These are phyloP conservation scores for Crithidia fasciculata DNA, from an alignment of 208 protist genomes.

Conservation along the genomic window DNA sequence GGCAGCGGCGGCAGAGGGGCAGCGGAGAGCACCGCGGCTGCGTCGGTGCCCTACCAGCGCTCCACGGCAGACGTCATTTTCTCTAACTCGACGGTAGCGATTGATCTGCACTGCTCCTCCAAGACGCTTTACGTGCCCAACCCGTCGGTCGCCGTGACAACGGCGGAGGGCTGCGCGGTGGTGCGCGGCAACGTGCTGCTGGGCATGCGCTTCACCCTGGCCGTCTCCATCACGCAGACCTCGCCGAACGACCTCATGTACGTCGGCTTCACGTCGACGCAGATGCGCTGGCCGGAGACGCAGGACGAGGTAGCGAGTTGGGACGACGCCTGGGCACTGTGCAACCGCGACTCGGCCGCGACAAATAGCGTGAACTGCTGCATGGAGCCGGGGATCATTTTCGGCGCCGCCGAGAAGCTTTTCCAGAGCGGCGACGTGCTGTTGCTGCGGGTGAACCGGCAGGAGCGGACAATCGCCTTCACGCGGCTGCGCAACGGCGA, in stretches of 20 bases:
- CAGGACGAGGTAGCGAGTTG: constrained; percentile 66
- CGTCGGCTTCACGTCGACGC: constrained; percentile 80
- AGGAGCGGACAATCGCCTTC: constrained; percentile 70
- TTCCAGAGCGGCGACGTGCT: constrained; percentile 79
- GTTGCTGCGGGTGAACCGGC: constrained; percentile 66
- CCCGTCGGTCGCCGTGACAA: constrained; percentile 78
- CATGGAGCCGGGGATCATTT: constrained; percentile 82
- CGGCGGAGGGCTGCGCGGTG: constrained; percentile 48
- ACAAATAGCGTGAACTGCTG: constrained; percentile 90
- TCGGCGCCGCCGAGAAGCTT: constrained; percentile 64
- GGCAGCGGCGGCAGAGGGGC: neutral
- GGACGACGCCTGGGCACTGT: constrained; percentile 85
- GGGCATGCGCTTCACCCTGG: constrained; percentile 60
- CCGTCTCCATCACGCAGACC: constrained; percentile 69
- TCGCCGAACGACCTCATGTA: constrained; percentile 66
- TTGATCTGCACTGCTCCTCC: constrained; percentile 72
- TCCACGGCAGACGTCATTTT: constrained; percentile 35
- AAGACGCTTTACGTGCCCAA: constrained; percentile 71
- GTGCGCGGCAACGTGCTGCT: constrained; percentile 69
- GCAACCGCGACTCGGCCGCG: constrained; percentile 64
- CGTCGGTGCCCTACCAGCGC: constrained; percentile 12
- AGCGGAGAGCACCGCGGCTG: neutral
- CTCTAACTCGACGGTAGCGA: constrained; percentile 38
- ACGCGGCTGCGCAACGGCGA: constrained; percentile 67
- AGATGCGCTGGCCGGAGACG: constrained; percentile 43